Evolutionary conservation across 2,329 filamentous ascomycete genomes (phyloP), one percentile per base, ranked within the genome.

Genomic region (Diaporthe sp.): DNA sequence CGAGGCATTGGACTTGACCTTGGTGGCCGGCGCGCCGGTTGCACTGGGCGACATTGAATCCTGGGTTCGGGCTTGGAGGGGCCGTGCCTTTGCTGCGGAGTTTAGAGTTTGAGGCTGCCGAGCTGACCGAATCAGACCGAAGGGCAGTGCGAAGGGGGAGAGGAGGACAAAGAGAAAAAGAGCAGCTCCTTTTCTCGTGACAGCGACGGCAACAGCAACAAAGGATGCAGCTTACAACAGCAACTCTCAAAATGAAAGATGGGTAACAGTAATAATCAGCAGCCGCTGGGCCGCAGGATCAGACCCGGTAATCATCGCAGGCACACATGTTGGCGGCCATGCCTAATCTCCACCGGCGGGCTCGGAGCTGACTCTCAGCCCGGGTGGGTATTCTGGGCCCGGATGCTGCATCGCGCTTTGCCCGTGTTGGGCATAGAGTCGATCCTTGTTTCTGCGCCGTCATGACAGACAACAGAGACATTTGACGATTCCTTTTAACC

Each of bases 1-100:
- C 35, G 74, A 73, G 57, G 73, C 38, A 50, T 58, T 74, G 60
- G 75, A 75, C 10, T 47, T 45, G 33, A 72, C 70, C 68, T 58
- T 74, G 10, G 61, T 52, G 25, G 74, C 61, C 38, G 68, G 58
- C 25, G 54, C 50, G 66, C 64, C 55, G 58, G 72, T 73, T 28
- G 60, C 58, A 35, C 61, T 38, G 55, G 75, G 66, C 60, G 52
- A 60, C 28, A 72, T 60, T 54, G 28, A 50, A 52, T 38, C 35
- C n/a, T 55, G 57, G 54, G 47, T 10, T 33, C n/a, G 61, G 35
- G 40, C 45, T 33, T 35, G 22, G 33, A n/a, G 68, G 47, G 68
- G 25, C 68, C 42, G 66, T 38, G 35, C 30, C 52, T 69, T 50
- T 30, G 66, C 19, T 50, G n/a, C 55, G 42, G 55, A 50, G 45